Evolutionary conservation across 495 filamentous ascomycete genomes (phyloP), one percentile per base, ranked within the genome.

Genomic region (Polyplosphaeria fusca): DNA sequence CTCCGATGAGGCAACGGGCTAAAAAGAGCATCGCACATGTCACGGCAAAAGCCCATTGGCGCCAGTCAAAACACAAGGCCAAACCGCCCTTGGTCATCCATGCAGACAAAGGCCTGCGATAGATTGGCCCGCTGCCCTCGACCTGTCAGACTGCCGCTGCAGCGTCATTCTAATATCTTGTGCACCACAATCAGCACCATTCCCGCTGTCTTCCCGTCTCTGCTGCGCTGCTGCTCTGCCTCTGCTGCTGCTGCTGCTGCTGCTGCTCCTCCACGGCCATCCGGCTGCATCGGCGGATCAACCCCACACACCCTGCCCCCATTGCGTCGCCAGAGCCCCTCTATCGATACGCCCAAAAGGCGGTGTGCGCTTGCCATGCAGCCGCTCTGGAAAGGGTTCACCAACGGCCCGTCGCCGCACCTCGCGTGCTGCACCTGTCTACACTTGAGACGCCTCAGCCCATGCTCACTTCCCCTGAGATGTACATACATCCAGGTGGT

Each of bases 31-130:
- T 40, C 38, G 22, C 18, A 16, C 37, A 26, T 14, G 19, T 24
- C 7, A 25, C 60, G 41, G 55, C 51, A 52, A 22, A 50, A 50
- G 43, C 41, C 47, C 55, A 60, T 55, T 64, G 61, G 55, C 51
- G 45, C 50, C 55, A 47, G 46, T 43, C 50, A 55, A 64, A 55
- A 64, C 55, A 60, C 45, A 45, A 23, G 38, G 7, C 52, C 47
- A 43, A 27, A 2, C 5, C 52, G 20, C 28, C 30, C 13, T 11
- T 19, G 12, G 39, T 42, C 42, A 55, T 55, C 52, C 52, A 38
- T 49, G 54, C 54, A 49, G 27, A 14, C 18, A 13, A 24, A n/a
- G n/a, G n/a, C n/a, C n/a, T n/a, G n/a, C n/a, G 13, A 46, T 32
- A 16, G 23, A 46, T 55, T 32, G 23, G 28, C 14, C 26, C 27